Base-by-base conservation (phyloP, 1,284 basidiomycete genomes). In the Rhodotorula sp. region DNA sequence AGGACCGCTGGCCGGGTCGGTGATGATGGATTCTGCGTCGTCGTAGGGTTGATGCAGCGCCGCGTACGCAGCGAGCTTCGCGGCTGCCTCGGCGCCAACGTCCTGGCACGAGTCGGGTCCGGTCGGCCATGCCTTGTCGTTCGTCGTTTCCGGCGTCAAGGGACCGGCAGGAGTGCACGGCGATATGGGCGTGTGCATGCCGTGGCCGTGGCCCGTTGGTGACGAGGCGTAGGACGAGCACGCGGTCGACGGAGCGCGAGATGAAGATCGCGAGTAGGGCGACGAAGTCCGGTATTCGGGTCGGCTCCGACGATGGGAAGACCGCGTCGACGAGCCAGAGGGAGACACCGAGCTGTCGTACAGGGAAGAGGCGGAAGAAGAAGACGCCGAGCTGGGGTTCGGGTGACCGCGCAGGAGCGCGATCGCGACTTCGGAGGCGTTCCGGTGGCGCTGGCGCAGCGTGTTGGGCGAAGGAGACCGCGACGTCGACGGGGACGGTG, bases 401-500 rank as follows among this genome's bases (percentile, higher is more conserved):
- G 54, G 55, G 48, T 58, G 45, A 28, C 69, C 73, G 47, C 69
- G 70, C 2, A 76, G 66, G 56, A 76, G 66, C 6, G 74, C 74
- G 56, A 76, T 58, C 23, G 74, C 74, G 5, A 72, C 74, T 21
- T 76, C 74, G 23, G 70, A 72, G 3, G 74, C 74, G 23, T 67
- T 50, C 31, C 74, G 74, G 64, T 76, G 74, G 54, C 74, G 74
- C 49, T 43, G 38, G 26, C 74, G 74, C 49, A 71, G 61, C 3
- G 64, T 69, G 18, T 62, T 70, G 21, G 74, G 68, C 3, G 72
- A 70, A n/a, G 74, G 74, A 12, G 74, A 76, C 49, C 70, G 72
- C 16, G 74, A 73, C 8, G 64, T 64, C n/a, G 72, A 70, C 5
- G 74, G 59, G 16, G 74, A 74, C 1, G 74, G 68, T 6, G 74